These are phyloP conservation scores for Fusarium lateritium DNA, from an alignment of 2,329 filamentous ascomycete species.

Conservation along the genomic window DNA sequence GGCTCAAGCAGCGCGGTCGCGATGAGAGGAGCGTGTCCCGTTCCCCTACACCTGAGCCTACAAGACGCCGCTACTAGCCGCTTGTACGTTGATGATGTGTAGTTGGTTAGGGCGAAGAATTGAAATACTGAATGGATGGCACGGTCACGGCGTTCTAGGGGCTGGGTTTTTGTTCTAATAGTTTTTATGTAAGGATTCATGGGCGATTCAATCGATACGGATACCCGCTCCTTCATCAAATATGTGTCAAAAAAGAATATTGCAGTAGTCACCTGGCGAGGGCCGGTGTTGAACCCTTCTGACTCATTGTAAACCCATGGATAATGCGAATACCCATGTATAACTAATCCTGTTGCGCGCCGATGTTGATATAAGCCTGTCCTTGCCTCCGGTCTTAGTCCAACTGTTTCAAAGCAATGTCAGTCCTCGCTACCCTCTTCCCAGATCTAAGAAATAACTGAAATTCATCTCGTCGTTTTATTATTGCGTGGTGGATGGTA, in stretches of 20 bases:
- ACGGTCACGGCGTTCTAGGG: slow-evolving; percentile 49
- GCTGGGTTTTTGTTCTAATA: slow-evolving; percentile 37
- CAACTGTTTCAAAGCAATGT: slow-evolving; percentile 41
- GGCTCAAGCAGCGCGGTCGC: slow-evolving; percentile 86
- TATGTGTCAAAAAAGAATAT: slow-evolving; percentile 26
- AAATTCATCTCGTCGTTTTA: slow-evolving; percentile 41
- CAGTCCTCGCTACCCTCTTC: slow-evolving; percentile 27
- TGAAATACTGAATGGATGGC: slow-evolving; percentile 33
- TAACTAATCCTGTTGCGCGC: slow-evolving; percentile 47
- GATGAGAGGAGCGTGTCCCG: slow-evolving; percentile 86
- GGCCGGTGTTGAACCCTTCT: slow-evolving; percentile 48
- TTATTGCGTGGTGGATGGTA: slow-evolving; percentile 56
- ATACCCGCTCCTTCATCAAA: slow-evolving; percentile 41
- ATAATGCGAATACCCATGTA: slow-evolving; percentile 47
- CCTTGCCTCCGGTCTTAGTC: slow-evolving; percentile 35
- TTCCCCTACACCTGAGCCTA: slow-evolving; percentile 89
- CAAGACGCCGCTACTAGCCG: slow-evolving; percentile 77
- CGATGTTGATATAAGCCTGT: slow-evolving; percentile 47
- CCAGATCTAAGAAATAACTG: slow-evolving; percentile 33
- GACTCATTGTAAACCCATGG: slow-evolving; percentile 47
- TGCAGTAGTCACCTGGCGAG: slow-evolving; percentile 33
- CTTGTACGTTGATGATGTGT: slow-evolving; percentile 14
- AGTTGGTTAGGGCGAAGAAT: slow-evolving; percentile 3
- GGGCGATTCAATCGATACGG: slow-evolving; percentile 36
- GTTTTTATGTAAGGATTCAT: slow-evolving; percentile 39